Base-by-base conservation (phyloP, 192 early-diverging fungal genomes). In the Coemansia reversa region DNA sequence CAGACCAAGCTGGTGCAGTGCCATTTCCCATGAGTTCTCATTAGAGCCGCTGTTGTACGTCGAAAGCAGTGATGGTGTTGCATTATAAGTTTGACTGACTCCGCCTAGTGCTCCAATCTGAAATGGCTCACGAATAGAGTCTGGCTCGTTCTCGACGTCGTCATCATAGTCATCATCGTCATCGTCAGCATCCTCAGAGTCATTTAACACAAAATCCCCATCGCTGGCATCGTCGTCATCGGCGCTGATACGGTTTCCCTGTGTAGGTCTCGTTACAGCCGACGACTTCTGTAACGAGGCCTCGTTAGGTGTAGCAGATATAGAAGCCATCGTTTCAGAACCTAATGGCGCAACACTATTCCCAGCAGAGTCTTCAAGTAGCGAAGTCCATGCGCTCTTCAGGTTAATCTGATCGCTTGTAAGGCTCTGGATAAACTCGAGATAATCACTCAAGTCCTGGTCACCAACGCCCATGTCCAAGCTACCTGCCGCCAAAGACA, bases 201-300 rank as follows among this genome's bases (percentile, higher is more conserved):
- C 69, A 23, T 67, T 61, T 3, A 81, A 61, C n/a, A 81, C 69
- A 75, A 81, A 81, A 18, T 81, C 78, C 7, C 58, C 78, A 53
- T 81, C 78, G 30, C 65, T 72, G 20, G 67, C 67, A 42, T 81
- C 78, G 27, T 81, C 78, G 23, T 81, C 78, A 22, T 81, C 78
- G 7, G 63, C 64, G 7, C 19, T 60, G 7, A 16, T 28, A 11
- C 22, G 39, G 11, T 35, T 42, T 18, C 16, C 51, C 22, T 29
- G 20, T 18, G 20, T 2, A 6, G 7, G 1, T 6, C 33, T 32
- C 19, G 32, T 11, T 23, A 25, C 47, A 6, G 45, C 20, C 5
- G 33, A 22, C 23, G 59, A 7, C 28, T 24, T 4, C 16, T 56
- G 5, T 16, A 27, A 2, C 12, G 48, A 18, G 22, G 25, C 8